Evolutionary conservation across 495 filamentous ascomycete species (phyloP).

Genomic region (Penicillium verhagenii): DNA sequence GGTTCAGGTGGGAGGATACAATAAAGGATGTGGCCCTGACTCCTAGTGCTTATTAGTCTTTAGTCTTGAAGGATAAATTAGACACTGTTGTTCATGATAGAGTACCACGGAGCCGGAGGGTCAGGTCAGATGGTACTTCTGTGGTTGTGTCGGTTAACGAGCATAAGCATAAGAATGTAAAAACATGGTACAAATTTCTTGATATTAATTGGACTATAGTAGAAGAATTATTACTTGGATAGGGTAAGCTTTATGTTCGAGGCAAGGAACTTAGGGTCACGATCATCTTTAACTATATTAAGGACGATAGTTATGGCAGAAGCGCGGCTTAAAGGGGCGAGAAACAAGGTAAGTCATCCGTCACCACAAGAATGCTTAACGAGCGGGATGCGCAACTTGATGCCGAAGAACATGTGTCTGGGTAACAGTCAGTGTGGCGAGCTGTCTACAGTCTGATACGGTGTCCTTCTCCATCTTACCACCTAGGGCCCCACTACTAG

Average conservation of each 20-base stretch:
- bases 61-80: not conserved
- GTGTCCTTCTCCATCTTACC: no score
- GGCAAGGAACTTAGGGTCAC: slow-evolving; percentile 8
- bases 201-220: slow-evolving; percentile 3
- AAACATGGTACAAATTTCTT: not conserved
- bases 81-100: not conserved
- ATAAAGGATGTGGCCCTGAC: no score
- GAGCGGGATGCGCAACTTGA: not conserved
- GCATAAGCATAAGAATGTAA: not conserved
- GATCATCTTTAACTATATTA: slow-evolving; percentile 14
- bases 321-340: not conserved
- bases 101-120: slow-evolving; percentile 1
- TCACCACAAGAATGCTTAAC: not conserved
- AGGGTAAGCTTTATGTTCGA: slow-evolving; percentile 12
- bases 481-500: not conserved
- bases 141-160: slow-evolving; percentile 5
- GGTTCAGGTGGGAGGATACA: no score
- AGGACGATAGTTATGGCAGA: not conserved
- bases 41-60: no score
- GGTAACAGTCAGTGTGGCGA: slow-evolving; percentile 21
- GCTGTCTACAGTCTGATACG: slow-evolving; percentile 32
- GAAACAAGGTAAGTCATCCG: slow-evolving; percentile 3
- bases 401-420: slow-evolving; percentile 16
- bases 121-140: slow-evolving; percentile 1
- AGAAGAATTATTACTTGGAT: slow-evolving; percentile 1